Base-by-base conservation (phyloP, 2,329 filamentous ascomycete species). In the Fulvia fulva region DNA sequence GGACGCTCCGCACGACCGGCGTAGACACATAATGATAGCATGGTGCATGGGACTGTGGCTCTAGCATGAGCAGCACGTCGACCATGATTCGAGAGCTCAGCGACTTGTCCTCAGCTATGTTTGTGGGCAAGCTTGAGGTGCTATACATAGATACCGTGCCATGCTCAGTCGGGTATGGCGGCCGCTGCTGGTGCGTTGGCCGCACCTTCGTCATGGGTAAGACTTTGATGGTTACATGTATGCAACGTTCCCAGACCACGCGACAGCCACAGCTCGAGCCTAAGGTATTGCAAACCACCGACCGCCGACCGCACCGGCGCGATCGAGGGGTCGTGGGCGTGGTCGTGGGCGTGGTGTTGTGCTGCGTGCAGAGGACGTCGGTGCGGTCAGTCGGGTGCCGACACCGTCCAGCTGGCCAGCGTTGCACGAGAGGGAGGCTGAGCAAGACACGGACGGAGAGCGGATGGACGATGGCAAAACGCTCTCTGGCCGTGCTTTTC, bases 191-290 rank as follows among this genome's bases (percentile, higher is more conserved):
- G 26, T 50, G 46, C 46, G 22, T 19, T 50, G 6, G 46, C 46
- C 23, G 23, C 46, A 21, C 23, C 23, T 50, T 30, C 46, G 46
- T 50, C 46, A 30, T 50, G 46, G 34, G 5, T 28, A 25, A 19
- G 41, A 28, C 19, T 46, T 56, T 25, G 41, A 25, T 12, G 34
- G 25, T 26, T 41, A 37, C 6, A 16, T 37, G 32, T 16, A 21
- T 51, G 54, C 34, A 56, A 51, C 46, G 30, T 34, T 51, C 45
- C 54, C 32, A 37, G 46, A 49, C 47, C 47, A 56, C 54, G 55
- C 55, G 47, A 57, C 37, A 50, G 53, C 30, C 49, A 52, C 55
- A 51, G 55, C 54, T 50, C 49, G 32, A 37, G 45, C 37, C 44
- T 30, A n/a, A n/a, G n/a, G n/a, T n/a, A 23, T 11, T 22, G 54